Percentiles rank a stretch among this genome's conserved stretches.
Evolutionary conservation across 2,329 filamentous ascomycete genomes (phyloP).

Genomic region (Colletotrichum karsti): DNA sequence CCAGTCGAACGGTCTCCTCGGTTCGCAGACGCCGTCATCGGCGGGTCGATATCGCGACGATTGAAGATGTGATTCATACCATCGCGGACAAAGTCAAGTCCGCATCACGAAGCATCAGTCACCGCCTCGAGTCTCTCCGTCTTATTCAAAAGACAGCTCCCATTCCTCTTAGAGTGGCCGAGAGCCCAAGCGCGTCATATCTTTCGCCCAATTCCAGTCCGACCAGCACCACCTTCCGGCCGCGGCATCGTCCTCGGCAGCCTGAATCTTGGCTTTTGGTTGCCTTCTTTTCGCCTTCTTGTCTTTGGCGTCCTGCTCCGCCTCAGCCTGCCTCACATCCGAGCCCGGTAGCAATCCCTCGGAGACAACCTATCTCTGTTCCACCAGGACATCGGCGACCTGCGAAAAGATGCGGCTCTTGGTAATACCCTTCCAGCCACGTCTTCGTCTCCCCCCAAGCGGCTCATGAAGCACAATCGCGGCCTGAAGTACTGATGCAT

Average conservation of each 20-base stretch:
- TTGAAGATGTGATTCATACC: neutral
- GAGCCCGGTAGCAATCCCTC: neutral
- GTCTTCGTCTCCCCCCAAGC: too few species aligned
- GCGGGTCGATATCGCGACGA: neutral
- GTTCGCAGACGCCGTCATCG: conserved; percentile 1
- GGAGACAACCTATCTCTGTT: neutral
- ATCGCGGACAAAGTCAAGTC: conserved; percentile 14
- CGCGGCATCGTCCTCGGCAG: neutral
- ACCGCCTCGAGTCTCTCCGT: neutral
- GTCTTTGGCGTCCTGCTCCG: neutral
- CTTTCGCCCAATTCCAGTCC: neutral
- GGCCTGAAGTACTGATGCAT: conserved; percentile 6
- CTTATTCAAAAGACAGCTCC: neutral
- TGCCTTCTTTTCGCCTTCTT: neutral
- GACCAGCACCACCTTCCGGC: neutral
- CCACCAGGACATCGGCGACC: conserved; percentile 12
- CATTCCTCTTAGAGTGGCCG: neutral
- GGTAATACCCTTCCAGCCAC: conserved; percentile 18
- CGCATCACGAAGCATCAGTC: neutral
- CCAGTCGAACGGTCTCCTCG: conserved; percentile 7
- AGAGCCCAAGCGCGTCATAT: neutral
- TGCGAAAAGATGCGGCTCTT: conserved; percentile 25
- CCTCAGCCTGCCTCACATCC: neutral
- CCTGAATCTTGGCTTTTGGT: conserved; percentile 2
- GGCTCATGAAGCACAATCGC: neutral